Base-by-base conservation (phyloP, 768 basidiomycete species). In the Bullera alba region DNA sequence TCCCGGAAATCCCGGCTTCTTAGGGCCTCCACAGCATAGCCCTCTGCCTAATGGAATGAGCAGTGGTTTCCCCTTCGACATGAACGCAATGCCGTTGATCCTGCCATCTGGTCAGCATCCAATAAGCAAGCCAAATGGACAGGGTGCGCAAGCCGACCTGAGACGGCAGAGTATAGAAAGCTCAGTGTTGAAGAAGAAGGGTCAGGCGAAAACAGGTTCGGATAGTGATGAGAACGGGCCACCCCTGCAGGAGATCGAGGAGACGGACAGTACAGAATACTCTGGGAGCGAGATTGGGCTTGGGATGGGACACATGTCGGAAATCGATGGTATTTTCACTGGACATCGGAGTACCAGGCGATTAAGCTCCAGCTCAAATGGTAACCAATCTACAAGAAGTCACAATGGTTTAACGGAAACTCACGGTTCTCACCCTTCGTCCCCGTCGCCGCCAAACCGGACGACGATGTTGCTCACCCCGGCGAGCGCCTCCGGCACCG, bases 151-250 rank as follows among this genome's bases (percentile, higher is more conserved):
- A 7, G 54, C 42, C 19, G 54, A 56, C 14, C 19, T 51, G 19
- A 25, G 55, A n/a, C 45, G 55, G n/a, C 42, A 52, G 28, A 56
- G 54, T 30, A 56, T 57, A 19, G 50, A 57, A 23, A 34, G 22
- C 22, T 48, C 34, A 10, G 55, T 57, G 4, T 28, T 57, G 28
- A 57, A 57, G 50, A 47, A 48, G 50, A 57, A 57, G 26, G 41
- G 36, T 7, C 25, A 28, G 32, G 32, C 34, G 15, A 32, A 6
- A 46, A 6, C 45, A 16, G 45, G 23, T 29, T 32, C 23, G n/a
- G 45, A 28, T 21, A 10, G 10, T 10, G 37, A 21, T 21, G 37
- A 39, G 37, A 21, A 21, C 19, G 37, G 22, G 10, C 37, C 37
- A 7, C 12, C 19, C 12, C 32, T 34, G 8, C 19, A 34, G 3